Conservation (phyloP, 164 flowering plant genomes). For the Berberis thunbergii region DNA sequence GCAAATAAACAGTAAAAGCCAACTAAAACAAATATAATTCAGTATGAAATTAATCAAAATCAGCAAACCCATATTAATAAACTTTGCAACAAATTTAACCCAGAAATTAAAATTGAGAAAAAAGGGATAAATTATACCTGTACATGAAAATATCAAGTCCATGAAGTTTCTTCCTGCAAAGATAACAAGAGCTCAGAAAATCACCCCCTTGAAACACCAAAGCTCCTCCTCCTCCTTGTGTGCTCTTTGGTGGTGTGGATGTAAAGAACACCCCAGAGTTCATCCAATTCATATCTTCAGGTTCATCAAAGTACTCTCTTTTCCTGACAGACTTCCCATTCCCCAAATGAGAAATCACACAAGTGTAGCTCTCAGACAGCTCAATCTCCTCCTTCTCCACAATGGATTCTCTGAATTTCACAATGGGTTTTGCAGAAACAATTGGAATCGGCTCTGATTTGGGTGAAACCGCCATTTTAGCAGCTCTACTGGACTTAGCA, state of each 20-base stretch:
- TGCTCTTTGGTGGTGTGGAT: slow-evolving; percentile 9
- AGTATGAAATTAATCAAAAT: background rate
- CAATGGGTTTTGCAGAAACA: slow-evolving; percentile 7
- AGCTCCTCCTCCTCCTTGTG: background rate
- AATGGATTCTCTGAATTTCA: slow-evolving; percentile 1
- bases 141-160: slow-evolving; percentile 63
- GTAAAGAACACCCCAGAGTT: slow-evolving; percentile 18
- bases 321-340: slow-evolving; percentile 23
- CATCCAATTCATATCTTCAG: background rate
- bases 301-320: slow-evolving; percentile 33
- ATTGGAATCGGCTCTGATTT: slow-evolving; percentile 35
- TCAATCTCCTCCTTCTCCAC: slow-evolving; percentile 24
- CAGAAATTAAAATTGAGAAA: background rate
- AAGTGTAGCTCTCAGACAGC: slow-evolving; percentile 57
- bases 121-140: slow-evolving; percentile 26
- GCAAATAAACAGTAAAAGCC: too few relatives aligned
- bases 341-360: slow-evolving; percentile 47
- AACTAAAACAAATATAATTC: too few relatives aligned
- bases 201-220: slow-evolving; percentile 16
- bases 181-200: slow-evolving; percentile 39
- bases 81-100: background rate
- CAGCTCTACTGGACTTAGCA: slow-evolving; percentile 4
- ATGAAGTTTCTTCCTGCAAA: slow-evolving; percentile 48
- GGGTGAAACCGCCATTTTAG: slow-evolving; percentile 14
- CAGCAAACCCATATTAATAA: background rate